Base-by-base conservation (phyloP, 768 basidiomycete genomes). In the Russula lepida region DNA sequence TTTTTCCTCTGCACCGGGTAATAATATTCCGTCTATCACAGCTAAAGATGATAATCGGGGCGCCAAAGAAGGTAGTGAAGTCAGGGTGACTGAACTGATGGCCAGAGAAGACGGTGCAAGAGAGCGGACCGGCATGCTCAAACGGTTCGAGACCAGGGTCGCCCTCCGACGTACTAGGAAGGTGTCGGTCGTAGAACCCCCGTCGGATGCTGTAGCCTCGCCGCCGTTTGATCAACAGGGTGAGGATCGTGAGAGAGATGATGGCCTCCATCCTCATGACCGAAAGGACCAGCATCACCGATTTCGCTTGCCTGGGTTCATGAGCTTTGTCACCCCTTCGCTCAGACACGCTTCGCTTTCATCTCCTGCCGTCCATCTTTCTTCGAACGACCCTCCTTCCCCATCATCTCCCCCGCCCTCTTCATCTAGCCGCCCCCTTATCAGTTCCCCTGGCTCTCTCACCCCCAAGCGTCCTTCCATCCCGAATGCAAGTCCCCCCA, bases 331-430 rank as follows among this genome's bases (percentile, higher is more conserved):
- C 62, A 78, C 83, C 47, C 87, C 87, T 47, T 87, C 86, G 39
- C 72, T 89, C 62, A 79, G 83, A 58, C 80, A 79, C 63, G 88
- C 81, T 41, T 87, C 89, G 50, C 78, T 86, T 77, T 90, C 88
- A 59, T 88, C 87, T 23, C 88, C 89, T 56, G 79, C 84, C 30
- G 72, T 91, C 47, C 84, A 86, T 68, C 77, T 85, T 58, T 81
- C 81, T 54, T 83, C 83, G 28, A 79, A 81, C 72, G 75, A 80
- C 35, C 68, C 78, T 54, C 79, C 80, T 54, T 81, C 83, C 37
- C 77, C 80, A 78, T 76, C 68, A 79, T 80, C 43, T 79, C 77
- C 60, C 71, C 79, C 21, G 74, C 76, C 57, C 70, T 80, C 21
- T 74, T 79, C 21, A 77, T 78, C 52, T 78, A 82, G 27, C 76